phyloP scores from a whole-genome alignment of 2,329 filamentous ascomycete species.

The Zalaria obscura region DNA sequence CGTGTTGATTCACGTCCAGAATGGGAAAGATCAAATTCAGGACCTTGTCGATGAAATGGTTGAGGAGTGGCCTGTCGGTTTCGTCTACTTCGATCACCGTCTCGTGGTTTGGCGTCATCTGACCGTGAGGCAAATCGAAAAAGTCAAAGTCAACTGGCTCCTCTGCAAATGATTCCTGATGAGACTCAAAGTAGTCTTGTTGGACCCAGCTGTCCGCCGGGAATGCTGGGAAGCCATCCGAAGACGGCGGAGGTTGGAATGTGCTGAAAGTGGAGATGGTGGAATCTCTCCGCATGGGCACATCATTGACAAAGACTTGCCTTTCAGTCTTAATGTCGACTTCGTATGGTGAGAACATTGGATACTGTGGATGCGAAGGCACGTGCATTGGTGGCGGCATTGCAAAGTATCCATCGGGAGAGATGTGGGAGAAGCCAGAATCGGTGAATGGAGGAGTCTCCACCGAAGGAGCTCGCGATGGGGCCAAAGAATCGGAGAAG shows the following conservation, averaged over 20 bases:
- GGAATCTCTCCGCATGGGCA: constrained; percentile 73
- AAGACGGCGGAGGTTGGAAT: constrained; percentile 64
- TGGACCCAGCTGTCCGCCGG: constrained; percentile 57
- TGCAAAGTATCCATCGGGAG: constrained; percentile 42
- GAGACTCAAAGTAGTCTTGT: constrained; percentile 53
- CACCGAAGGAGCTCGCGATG: constrained; percentile 62
- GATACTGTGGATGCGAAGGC: constrained; percentile 36
- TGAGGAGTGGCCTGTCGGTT: constrained; percentile 69
- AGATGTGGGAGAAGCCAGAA: constrained; percentile 51
- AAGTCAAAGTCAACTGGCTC: constrained; percentile 56
- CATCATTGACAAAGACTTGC: constrained; percentile 84
- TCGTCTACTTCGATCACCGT: constrained; percentile 74
- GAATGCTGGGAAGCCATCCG: constrained; percentile 48
- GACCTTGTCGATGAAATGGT: constrained; percentile 83
- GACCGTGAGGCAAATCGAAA: constrained; percentile 65
- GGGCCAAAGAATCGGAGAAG: constrained; percentile 59
- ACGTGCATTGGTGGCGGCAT: constrained; percentile 38
- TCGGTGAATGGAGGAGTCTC: constrained; percentile 61
- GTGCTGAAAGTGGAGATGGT: constrained; percentile 87
- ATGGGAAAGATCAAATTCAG: constrained; percentile 84
- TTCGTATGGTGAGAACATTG: constrained; percentile 66
- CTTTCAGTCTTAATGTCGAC: constrained; percentile 92
- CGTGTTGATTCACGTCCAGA: constrained; percentile 77
- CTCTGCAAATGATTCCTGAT: constrained; percentile 49
- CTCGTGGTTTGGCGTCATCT: constrained; percentile 48